Evolutionary conservation across 2,329 filamentous ascomycete species (phyloP), one percentile per base, ranked within the genome.

Genomic region (Ceratocystiopsis minuta): DNA sequence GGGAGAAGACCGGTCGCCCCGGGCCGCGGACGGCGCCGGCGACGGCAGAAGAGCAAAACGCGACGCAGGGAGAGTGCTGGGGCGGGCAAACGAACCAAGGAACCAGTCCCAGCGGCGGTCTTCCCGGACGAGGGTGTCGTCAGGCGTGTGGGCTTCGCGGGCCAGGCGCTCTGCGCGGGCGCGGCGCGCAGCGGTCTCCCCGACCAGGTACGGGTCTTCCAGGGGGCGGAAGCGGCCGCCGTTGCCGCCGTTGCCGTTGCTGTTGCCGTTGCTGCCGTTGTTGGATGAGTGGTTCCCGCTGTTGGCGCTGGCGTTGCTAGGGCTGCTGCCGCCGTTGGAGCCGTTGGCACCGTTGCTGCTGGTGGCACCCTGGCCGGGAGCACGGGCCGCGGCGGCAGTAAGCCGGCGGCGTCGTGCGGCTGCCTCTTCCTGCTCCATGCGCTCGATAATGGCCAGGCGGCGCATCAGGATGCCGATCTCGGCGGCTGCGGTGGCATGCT

Each of bases 151-250:
- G 34, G 62, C 64, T 57, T 78, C 69, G 41, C 67, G 60, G n/a
- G 65, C 64, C 24, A 78, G 55, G 46, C 77, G 63, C 52, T 72
- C 70, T n/a, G 60, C 57, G 36, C 72, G 63, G 9, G 75, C 73
- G 46, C 64, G 57, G 11, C 64, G 61, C 2, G 78, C 78, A 4
- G 75, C 77, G 40, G 66, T 66, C 57, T 80, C 75, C 32, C 78
- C 78, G 2, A 81, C 78, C 11, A 81, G 60, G 43, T 76, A 67
- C 0, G 76, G 77, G 49, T 81, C 78, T 56, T 82, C 78, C 16
- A 77, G 62, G 3, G 73, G 75, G 7, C 67, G 62, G 34, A 62
- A 41, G 37, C 33, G 15, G 36, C 33, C 47, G 47, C 45, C 48
- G 35, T 34, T 50, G 46, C 47, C 55, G 52, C 47, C 60, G 4